Conservation (phyloP, 2,329 filamentous ascomycete species). For the Fusarium agapanthi region DNA sequence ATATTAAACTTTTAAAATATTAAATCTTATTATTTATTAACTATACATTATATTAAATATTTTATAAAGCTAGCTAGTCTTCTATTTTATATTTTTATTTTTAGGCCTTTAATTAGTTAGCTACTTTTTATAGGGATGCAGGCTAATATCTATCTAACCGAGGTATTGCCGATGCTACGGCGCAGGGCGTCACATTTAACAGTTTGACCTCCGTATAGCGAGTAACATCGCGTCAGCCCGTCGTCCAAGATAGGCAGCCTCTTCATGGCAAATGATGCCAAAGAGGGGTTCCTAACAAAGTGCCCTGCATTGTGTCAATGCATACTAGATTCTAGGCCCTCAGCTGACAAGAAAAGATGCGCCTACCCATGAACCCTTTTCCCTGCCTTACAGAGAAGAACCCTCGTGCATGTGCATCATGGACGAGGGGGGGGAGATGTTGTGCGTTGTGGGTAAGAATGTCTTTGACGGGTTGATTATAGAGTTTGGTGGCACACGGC, state of each 20-base stretch:
- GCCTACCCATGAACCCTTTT: not conserved
- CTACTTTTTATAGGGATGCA: no score
- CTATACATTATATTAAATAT: no score
- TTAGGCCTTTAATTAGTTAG: no score
- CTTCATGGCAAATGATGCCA: not conserved
- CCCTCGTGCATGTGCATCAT: not conserved
- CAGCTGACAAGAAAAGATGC: not conserved
- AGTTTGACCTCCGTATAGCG: no score
- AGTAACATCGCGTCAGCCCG: not conserved
- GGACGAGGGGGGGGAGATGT: not conserved
- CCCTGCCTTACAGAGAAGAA: not conserved
- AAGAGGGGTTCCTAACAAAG: not conserved
- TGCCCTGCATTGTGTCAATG: not conserved
- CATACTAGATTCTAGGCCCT: slow-evolving; percentile 1
- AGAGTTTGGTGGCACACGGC: slow-evolving; percentile 14
- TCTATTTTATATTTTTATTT: no score
- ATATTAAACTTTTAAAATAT: no score
- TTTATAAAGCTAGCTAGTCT: no score
- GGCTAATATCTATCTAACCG: no score
- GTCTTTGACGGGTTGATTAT: not conserved
- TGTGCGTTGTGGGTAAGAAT: not conserved
- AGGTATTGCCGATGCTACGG: no score
- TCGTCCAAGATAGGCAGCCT: not conserved
- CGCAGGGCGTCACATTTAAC: no score
- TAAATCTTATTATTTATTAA: no score